Evolutionary conservation across 2,329 filamentous ascomycete species (phyloP).

Genomic region (Ophiostoma sp.): DNA sequence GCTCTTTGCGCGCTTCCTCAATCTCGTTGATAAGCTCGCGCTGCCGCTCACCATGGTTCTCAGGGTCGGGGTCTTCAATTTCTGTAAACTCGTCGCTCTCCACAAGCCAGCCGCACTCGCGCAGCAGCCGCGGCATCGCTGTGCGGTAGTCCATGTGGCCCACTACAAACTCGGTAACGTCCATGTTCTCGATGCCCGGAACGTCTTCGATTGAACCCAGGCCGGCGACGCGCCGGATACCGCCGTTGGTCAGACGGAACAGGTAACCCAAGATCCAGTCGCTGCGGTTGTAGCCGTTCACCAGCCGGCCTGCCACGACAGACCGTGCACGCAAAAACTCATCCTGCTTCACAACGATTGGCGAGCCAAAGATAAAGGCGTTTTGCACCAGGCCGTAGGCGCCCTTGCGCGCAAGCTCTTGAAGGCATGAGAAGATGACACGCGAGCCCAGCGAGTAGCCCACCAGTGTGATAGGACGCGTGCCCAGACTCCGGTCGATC

Average conservation of each 20-base stretch:
- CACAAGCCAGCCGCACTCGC: conserved; percentile 84
- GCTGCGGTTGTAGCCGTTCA: conserved; percentile 89
- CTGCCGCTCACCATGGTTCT: conserved; percentile 82
- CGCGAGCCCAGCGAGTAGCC: conserved; percentile 90
- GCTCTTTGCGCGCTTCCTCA: conserved; percentile 81
- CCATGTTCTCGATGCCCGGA: conserved; percentile 80
- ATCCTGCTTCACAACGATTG: conserved; percentile 84
- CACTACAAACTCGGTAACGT: conserved; percentile 77
- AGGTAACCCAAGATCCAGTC: conserved; percentile 98
- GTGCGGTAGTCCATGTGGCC: conserved; percentile 96
- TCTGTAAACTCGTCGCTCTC: conserved; percentile 92
- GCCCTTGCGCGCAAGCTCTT: conserved; percentile 76
- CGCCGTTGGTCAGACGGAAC: conserved; percentile 88
- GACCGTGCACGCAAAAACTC: conserved; percentile 76
- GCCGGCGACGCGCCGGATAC: conserved; percentile 82
- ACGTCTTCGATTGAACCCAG: conserved; percentile 69
- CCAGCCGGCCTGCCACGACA: conserved; percentile 86
- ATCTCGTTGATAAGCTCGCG: conserved; percentile 94
- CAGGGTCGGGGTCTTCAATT: conserved; percentile 95
- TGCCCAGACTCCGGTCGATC: conserved; percentile 84
- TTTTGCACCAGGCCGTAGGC: conserved; percentile 88
- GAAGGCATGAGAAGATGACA: conserved; percentile 86
- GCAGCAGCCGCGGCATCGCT: conserved; percentile 81
- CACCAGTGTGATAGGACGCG: conserved; percentile 84
- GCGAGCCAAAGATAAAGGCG: conserved; percentile 89